Evolutionary conservation across 2,329 filamentous ascomycete genomes (phyloP), one percentile per base, ranked within the genome.

Genomic region (Penicillium sp.): DNA sequence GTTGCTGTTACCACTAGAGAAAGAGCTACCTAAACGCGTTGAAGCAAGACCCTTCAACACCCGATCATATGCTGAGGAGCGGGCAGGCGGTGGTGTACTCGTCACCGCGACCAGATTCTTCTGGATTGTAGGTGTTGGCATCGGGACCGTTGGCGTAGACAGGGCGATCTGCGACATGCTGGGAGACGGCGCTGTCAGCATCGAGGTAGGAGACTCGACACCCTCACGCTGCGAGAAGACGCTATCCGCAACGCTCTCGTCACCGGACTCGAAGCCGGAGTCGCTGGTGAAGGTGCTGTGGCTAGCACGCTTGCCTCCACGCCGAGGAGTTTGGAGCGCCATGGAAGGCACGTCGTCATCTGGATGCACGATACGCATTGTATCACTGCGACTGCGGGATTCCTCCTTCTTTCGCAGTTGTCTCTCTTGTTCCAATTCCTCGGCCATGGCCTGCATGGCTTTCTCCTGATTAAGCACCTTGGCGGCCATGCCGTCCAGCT

Each of bases 251-350:
- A 81, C 75, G 39, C 79, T 81, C 55, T 84, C 82, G 27, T 80
- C 76, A 25, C 84, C 84, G 3, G 81, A 84, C 61, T 85, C 84
- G 59, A 85, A 85, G 46, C 83, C 83, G 6, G 83, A 85, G 65
- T 85, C 84, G 50, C 80, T 79, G 13, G 75, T 77, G 23, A 74
- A 70, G 4, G 76, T 78, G 7, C 69, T 69, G 47, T 74, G 72
- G 45, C 75, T 78, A 53, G 69, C 62, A 41, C 75, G 72, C 51
- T 76, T 74, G 54, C 69, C 58, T 55, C 70, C 68, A 38, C 71
- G 69, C 48, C 66, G 66, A 44, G 69, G 70, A 9, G 67, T 67
- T 45, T 71, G 66, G 61, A 76, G 65, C 60, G 75, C 67, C 58
- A 72, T 68, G 45, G 69, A 73, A 47, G 68, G 66, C 53, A 70